These are phyloP conservation scores for Mariannaea sp. DNA, from an alignment of 2,329 filamentous ascomycete species.

Conservation along the genomic window DNA sequence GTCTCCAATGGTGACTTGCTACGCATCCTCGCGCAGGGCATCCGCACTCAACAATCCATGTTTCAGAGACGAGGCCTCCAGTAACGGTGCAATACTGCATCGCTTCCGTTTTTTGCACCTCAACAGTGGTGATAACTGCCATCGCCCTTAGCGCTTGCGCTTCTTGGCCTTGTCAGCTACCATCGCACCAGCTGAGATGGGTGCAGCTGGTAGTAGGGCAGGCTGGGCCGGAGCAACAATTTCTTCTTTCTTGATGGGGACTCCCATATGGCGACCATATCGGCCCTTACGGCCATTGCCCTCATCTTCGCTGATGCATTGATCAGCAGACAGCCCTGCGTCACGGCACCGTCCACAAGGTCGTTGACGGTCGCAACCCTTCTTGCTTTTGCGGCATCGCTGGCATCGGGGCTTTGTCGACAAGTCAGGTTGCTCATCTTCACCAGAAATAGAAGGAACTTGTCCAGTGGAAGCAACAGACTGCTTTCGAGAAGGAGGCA, in stretches of 20 bases:
- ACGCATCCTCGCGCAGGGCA: constrained; percentile 12
- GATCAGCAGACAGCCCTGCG: constrained; percentile 88
- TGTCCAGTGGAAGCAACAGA: constrained; percentile 66
- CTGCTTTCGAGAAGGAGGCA: constrained; percentile 76
- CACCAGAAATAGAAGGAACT: constrained; percentile 60
- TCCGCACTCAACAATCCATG: constrained; percentile 19
- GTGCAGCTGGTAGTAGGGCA: constrained; percentile 50
- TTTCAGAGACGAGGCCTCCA: constrained; percentile 20
- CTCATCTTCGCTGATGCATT: constrained; percentile 97
- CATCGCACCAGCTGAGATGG: constrained; percentile 46
- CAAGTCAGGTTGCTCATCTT: constrained; percentile 89
- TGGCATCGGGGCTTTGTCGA: constrained; percentile 97
- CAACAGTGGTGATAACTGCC: neutral
- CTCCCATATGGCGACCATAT: constrained; percentile 76
- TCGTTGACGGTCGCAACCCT: constrained; percentile 95
- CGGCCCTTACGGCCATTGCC: constrained; percentile 95
- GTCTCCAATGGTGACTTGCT: constrained; percentile 8
- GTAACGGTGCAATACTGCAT: neutral
- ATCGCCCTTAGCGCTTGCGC: constrained; percentile 58
- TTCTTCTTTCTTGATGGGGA: constrained; percentile 65
- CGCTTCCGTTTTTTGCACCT: neutral
- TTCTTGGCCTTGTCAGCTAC: constrained; percentile 63
- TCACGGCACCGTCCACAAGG: constrained; percentile 96
- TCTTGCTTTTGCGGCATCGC: constrained; percentile 98
- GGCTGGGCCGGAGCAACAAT: constrained; percentile 44